Conservation (phyloP, 495 filamentous ascomycete species). For the Aspergillus leporis region DNA sequence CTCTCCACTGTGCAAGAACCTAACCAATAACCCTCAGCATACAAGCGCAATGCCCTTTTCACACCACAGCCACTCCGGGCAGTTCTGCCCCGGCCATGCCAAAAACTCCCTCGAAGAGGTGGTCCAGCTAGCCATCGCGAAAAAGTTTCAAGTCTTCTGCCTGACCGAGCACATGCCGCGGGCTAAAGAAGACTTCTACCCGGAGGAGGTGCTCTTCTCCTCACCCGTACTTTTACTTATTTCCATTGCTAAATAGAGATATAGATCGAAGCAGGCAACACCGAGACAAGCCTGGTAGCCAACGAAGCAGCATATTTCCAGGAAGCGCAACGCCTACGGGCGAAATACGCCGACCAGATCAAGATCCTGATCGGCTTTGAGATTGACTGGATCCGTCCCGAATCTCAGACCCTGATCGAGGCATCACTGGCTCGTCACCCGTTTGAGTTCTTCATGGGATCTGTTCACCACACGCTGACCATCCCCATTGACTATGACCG, state of each 20-base stretch:
- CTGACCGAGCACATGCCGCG: conserved; percentile 98
- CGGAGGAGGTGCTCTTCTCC: conserved; percentile 72
- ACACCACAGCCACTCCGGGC: conserved; percentile 97
- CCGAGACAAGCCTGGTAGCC: conserved; percentile 39
- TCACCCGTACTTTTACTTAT: not conserved
- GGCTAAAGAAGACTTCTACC: conserved; percentile 74
- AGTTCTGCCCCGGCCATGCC: conserved; percentile 92
- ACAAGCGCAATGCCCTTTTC: conserved; percentile 78
- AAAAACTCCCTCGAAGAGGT: conserved; percentile 81
- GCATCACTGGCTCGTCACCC: conserved; percentile 57
- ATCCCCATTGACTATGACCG: conserved; percentile 88
- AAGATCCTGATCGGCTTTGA: conserved; percentile 88
- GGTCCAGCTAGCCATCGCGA: conserved; percentile 72
- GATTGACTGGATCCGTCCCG: conserved; percentile 81
- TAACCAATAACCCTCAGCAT: not conserved
- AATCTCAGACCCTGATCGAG: conserved; percentile 58
- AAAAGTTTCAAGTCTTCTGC: conserved; percentile 78
- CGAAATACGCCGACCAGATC: conserved; percentile 69
- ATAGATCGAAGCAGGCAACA: conserved; percentile 43
- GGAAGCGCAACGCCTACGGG: conserved; percentile 71
- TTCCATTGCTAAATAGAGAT: conserved; percentile 4
- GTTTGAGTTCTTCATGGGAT: conserved; percentile 88
- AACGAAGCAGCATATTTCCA: conserved; percentile 70
- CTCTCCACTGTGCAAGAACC: not conserved
- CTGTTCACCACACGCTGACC: conserved; percentile 81